These are phyloP conservation scores for Eucalyptus curtisii DNA, from an alignment of 345 rosid species.

Conservation along the genomic window DNA sequence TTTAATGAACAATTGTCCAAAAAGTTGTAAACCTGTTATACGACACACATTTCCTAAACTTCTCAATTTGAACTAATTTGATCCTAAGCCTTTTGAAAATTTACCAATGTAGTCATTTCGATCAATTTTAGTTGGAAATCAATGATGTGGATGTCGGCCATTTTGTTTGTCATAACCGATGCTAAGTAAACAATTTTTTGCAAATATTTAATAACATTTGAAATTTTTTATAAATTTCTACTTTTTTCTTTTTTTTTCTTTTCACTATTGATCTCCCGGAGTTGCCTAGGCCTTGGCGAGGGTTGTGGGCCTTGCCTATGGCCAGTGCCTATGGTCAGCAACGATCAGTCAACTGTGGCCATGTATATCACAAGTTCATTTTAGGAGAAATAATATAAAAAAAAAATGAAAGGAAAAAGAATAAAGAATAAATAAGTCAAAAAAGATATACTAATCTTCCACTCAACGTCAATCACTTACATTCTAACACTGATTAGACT, in stretches of 20 bases:
- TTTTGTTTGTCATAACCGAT: rapidly evolving
- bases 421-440: background rate
- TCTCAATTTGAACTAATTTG: background rate
- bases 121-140: background rate
- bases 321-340: rapidly evolving
- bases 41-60: rapidly evolving
- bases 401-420: background rate
- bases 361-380: background rate
- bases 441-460: background rate
- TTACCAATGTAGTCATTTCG: background rate
- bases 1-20: background rate
- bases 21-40: background rate
- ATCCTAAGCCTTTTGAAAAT: background rate
- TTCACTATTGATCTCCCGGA: background rate
- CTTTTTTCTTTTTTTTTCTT: background rate
- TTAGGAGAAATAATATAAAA: background rate
- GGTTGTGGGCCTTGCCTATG: background rate
- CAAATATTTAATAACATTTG: background rate
- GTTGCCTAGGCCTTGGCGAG: background rate
- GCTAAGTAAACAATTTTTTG: background rate
- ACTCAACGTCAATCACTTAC: rapidly evolving
- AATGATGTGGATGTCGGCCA: rapidly evolving
- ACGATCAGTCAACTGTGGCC: background rate
- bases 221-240: no score
- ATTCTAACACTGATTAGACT: rapidly evolving